Evolutionary conservation across 352 stramenopile genomes (phyloP).

Genomic region (Albugo candida): DNA sequence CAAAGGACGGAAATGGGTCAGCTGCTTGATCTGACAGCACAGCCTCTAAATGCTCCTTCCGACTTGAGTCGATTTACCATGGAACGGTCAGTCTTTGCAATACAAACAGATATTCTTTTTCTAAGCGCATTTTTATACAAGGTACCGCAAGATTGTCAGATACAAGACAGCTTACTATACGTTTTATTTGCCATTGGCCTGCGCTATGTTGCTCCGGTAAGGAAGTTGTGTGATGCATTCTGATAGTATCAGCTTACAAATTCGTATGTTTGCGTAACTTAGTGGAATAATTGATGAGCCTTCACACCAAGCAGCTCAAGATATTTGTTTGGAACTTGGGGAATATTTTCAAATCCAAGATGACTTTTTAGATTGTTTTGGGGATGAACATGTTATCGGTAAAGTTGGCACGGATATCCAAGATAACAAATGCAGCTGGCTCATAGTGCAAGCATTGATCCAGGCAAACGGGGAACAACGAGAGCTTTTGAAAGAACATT

Average conservation of each 20-base stretch:
- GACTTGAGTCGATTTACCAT: conserved; percentile 87
- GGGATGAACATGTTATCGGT: conserved; percentile 80
- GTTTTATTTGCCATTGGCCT: conserved; percentile 94
- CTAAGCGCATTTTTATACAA: conserved; percentile 2
- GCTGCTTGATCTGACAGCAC: conserved; percentile 79
- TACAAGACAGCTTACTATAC: conserved; percentile 99
- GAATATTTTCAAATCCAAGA: conserved; percentile 99
- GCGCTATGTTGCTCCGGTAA: conserved; percentile 54
- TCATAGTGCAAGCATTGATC: conserved; percentile 89
- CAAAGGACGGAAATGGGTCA: conserved; percentile 96
- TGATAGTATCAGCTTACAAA: neutral
- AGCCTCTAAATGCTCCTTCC: conserved; percentile 56
- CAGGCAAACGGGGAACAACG: conserved; percentile 53
- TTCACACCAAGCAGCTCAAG: conserved; percentile 69
- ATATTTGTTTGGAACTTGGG: conserved; percentile 93
- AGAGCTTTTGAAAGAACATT: conserved; percentile 80
- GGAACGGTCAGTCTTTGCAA: conserved; percentile 58
- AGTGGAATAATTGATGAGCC: conserved; percentile 60
- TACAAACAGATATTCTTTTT: conserved; percentile 3
- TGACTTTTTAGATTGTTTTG: conserved; percentile 98
- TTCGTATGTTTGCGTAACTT: conserved; percentile 5
- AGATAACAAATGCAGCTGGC: conserved; percentile 98
- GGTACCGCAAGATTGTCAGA: conserved; percentile 85
- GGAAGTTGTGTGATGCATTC: conserved; percentile 13
- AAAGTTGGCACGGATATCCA: conserved; percentile 97